phyloP scores from a whole-genome alignment of 345 rosid genomes.

The Rhodamnia rubescens region DNA sequence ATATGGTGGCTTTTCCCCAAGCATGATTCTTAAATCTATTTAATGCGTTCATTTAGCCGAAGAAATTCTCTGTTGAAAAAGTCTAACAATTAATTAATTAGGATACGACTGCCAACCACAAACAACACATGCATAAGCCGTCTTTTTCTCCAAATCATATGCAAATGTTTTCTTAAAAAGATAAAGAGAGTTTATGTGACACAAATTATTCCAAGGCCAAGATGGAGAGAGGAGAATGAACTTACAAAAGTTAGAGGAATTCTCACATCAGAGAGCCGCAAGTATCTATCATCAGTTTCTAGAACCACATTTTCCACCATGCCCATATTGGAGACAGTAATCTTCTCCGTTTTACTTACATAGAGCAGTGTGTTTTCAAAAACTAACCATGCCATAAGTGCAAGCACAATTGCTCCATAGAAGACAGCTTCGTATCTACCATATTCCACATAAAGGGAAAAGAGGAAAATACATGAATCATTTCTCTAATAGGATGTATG shows the following conservation, averaged over 20 bases:
- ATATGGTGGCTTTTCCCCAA: background rate
- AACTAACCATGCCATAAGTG: slow-evolving; percentile 72
- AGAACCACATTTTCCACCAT: slow-evolving; percentile 19
- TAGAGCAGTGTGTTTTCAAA: slow-evolving; percentile 63
- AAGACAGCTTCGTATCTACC: slow-evolving; percentile 90
- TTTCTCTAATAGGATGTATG: background rate
- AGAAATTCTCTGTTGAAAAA: background rate
- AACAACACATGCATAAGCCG: background rate
- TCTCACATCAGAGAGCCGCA: slow-evolving; percentile 76
- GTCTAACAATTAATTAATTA: background rate
- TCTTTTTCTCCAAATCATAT: background rate
- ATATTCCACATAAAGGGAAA: slow-evolving; percentile 10
- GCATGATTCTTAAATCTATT: background rate
- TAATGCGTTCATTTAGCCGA: background rate
- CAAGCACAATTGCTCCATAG: slow-evolving; percentile 74
- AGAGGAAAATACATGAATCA: background rate
- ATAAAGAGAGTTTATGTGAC: background rate
- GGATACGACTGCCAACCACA: background rate
- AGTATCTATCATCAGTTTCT: slow-evolving; percentile 52
- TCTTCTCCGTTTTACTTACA: slow-evolving; percentile 24
- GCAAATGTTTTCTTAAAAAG: background rate
- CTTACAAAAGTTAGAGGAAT: slow-evolving; percentile 84
- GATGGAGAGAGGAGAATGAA: background rate
- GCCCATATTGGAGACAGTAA: slow-evolving; percentile 22
- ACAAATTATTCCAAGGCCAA: background rate